phyloP scores from a whole-genome alignment of 2,329 filamentous ascomycete genomes.

The Waltergamsia citrina region DNA sequence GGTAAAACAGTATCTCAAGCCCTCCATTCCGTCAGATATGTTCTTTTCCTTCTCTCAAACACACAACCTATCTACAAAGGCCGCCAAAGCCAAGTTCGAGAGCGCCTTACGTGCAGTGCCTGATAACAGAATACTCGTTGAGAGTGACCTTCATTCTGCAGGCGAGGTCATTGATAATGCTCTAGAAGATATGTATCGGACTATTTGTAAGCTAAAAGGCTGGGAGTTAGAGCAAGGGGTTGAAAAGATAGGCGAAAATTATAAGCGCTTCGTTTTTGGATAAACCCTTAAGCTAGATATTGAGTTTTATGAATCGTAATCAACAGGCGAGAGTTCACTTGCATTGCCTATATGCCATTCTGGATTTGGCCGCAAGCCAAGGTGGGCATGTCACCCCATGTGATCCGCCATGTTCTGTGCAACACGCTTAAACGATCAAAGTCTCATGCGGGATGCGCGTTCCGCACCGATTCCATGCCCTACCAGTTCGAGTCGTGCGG shows the following conservation, averaged over 20 bases:
- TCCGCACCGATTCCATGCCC: too few relatives aligned
- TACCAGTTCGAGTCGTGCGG: too few relatives aligned
- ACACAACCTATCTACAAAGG: slow-evolving; percentile 58
- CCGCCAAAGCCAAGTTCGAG: slow-evolving; percentile 38
- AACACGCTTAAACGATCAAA: too few relatives aligned
- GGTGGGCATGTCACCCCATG: too few relatives aligned
- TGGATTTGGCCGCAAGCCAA: too few relatives aligned
- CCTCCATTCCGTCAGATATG: slow-evolving; percentile 60
- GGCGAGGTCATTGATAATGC: slow-evolving; percentile 68
- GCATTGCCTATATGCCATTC: too few relatives aligned
- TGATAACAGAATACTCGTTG: slow-evolving; percentile 66
- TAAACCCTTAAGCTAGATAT: too few relatives aligned
- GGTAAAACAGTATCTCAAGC: slow-evolving; percentile 65
- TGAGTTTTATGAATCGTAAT: too few relatives aligned
- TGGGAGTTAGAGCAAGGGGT: slow-evolving; percentile 67
- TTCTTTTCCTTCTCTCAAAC: slow-evolving; percentile 80
- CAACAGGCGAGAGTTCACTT: too few relatives aligned
- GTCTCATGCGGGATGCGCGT: too few relatives aligned
- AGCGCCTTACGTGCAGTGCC: slow-evolving; percentile 62
- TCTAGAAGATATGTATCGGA: slow-evolving; percentile 61
- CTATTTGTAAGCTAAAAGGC: slow-evolving; percentile 62
- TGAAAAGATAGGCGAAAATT: slow-evolving; percentile 59
- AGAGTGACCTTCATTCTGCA: slow-evolving; percentile 78
- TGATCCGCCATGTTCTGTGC: too few relatives aligned
- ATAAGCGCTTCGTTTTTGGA: slow-evolving; percentile 64